A percentile compares a stretch with the other conserved stretches of the same genome.
Evolutionary conservation across 176 grass and related monocot species (phyloP).

Genomic region (Pharus latifolius): DNA sequence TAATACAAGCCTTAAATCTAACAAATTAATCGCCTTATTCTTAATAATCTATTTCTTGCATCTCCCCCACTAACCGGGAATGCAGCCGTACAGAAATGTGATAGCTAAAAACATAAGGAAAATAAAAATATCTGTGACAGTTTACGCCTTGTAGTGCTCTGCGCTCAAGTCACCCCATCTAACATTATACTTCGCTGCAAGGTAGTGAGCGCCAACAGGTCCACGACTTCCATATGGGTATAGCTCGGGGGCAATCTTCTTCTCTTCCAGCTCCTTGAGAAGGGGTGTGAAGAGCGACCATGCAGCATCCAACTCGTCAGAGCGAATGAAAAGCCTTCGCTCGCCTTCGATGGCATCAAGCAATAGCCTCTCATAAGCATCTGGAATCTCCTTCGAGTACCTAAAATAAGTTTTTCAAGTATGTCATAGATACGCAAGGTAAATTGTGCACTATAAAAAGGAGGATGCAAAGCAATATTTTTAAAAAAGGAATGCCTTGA

Average conservation of each 20-base stretch:
- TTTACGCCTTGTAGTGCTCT: conserved; percentile 35
- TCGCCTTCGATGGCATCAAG: conserved; percentile 91
- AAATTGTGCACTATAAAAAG: neutral
- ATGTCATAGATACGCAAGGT: neutral
- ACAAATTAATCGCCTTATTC: conserved; percentile 14
- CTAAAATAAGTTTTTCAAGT: conserved; percentile 19
- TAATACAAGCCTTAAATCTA: neutral
- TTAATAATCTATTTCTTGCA: neutral
- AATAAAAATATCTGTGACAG: neutral
- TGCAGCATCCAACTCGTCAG: conserved; percentile 90
- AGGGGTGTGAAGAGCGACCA: conserved; percentile 85
- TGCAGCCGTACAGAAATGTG: neutral
- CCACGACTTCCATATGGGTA: conserved; percentile 86
- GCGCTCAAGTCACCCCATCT: conserved; percentile 69
- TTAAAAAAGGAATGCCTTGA: neutral
- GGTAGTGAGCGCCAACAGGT: conserved; percentile 74
- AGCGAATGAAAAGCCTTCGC: conserved; percentile 89
- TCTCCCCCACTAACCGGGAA: neutral
- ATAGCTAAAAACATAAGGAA: neutral
- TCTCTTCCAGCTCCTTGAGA: conserved; percentile 75
- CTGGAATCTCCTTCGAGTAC: conserved; percentile 92
- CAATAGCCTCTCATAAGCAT: conserved; percentile 87
- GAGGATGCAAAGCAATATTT: neutral
- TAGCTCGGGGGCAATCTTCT: conserved; percentile 52
- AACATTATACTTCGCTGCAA: conserved; percentile 74